Conservation (phyloP, 768 basidiomycete genomes). For the Mycena venus region DNA sequence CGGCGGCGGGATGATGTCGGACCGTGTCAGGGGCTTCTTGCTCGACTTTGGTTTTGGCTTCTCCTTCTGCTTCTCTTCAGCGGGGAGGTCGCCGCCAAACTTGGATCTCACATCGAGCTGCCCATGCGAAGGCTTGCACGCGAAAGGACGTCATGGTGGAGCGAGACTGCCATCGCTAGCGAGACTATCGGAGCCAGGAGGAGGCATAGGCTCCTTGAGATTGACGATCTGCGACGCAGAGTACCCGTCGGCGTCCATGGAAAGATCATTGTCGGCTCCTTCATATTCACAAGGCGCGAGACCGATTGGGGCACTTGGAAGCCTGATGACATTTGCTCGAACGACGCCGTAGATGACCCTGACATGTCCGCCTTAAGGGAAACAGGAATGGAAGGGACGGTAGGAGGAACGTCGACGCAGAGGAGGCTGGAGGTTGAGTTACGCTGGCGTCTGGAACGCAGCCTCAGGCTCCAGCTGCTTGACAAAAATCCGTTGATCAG, state of each 20-base stretch:
- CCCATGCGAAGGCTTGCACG: conserved; percentile 69
- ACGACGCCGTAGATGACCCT: conserved; percentile 15
- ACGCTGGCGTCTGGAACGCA: conserved; percentile 80
- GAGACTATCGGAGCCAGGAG: conserved; percentile 54
- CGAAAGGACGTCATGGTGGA: conserved; percentile 42
- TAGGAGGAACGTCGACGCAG: conserved; percentile 59
- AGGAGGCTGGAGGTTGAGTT: conserved; percentile 66
- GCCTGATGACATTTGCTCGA: conserved; percentile 26
- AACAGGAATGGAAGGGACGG: conserved; percentile 63
- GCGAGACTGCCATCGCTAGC: conserved; percentile 50
- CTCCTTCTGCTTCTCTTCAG: conserved; percentile 40
- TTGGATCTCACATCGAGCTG: conserved; percentile 80
- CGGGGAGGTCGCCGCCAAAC: conserved; percentile 70
- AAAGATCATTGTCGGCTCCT: conserved; percentile 38
- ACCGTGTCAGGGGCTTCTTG: conserved; percentile 66
- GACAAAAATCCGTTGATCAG: conserved; percentile 81
- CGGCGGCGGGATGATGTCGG: conserved; percentile 82
- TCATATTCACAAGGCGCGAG: conserved; percentile 42
- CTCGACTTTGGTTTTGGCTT: background rate
- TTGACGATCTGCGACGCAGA: conserved; percentile 49
- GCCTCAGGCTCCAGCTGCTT: conserved; percentile 80
- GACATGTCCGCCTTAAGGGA: conserved; percentile 30
- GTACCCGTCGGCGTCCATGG: conserved; percentile 40
- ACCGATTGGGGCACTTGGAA: conserved; percentile 33
- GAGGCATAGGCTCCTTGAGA: conserved; percentile 52